Evolutionary conservation across 495 filamentous ascomycete species (phyloP).

Genomic region (Hypoxylon fragiforme): DNA sequence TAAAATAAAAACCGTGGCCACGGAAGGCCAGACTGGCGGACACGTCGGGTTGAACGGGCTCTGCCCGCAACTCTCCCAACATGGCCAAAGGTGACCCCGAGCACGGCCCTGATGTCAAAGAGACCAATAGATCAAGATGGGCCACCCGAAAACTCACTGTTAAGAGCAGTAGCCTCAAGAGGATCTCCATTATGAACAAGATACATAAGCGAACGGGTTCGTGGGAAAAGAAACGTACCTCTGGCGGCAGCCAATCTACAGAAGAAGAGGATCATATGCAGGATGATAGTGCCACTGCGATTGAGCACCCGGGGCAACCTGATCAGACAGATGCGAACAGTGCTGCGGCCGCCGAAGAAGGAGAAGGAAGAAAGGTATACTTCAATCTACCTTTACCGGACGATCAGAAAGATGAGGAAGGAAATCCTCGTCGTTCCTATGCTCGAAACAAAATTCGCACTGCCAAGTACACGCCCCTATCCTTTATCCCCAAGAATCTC

Average conservation of each 20-base stretch:
- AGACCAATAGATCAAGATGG: constrained; percentile 76
- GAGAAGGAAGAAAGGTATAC: constrained; percentile 60
- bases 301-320: constrained; percentile 29
- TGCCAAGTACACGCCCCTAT: constrained; percentile 93
- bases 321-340: constrained; percentile 28
- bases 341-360: constrained; percentile 31
- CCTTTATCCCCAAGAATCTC: constrained; percentile 96
- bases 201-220: constrained; percentile 64
- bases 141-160: constrained; percentile 82
- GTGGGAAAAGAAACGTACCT: constrained; percentile 75
- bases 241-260: constrained; percentile 49
- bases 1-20: constrained; percentile 35
- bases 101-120: constrained; percentile 50
- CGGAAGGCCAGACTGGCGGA: constrained; percentile 49
- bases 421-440: constrained; percentile 68
- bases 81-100: constrained; percentile 55
- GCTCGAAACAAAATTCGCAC: constrained; percentile 96
- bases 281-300: constrained; percentile 43
- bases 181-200: constrained; percentile 80
- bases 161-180: constrained; percentile 73
- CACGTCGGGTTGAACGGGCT: constrained; percentile 52
- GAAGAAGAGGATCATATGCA: constrained; percentile 47
- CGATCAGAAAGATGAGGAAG: constrained; percentile 81
- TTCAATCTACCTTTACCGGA: constrained; percentile 85
- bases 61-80: constrained; percentile 49